phyloP scores from a whole-genome alignment of 2,329 filamentous ascomycete species.

The Lizonia empirigonia region DNA sequence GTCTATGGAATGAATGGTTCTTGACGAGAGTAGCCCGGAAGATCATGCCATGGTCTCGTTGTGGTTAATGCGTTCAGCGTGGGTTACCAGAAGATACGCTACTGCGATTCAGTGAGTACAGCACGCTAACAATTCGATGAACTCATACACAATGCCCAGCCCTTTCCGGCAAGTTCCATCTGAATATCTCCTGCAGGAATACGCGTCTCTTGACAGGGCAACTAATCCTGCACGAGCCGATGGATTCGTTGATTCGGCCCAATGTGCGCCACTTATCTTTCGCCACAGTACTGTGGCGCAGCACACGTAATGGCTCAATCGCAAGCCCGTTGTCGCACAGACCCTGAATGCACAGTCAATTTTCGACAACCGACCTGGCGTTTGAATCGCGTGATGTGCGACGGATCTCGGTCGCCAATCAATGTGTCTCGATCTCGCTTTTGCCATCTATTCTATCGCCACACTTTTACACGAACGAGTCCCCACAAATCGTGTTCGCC shows the following conservation, averaged over 20 bases:
- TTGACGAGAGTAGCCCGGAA: slow-evolving; percentile 1
- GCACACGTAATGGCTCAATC: neutral
- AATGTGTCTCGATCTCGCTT: slow-evolving; percentile 21
- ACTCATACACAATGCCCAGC: slow-evolving; percentile 18
- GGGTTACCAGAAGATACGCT: slow-evolving; percentile 2
- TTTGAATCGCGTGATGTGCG: slow-evolving; percentile 20
- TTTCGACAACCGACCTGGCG: slow-evolving; percentile 23
- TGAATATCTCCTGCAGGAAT: slow-evolving; percentile 20
- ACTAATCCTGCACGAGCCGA: slow-evolving; percentile 6
- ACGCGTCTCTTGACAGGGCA: slow-evolving; percentile 26
- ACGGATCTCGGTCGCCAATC: slow-evolving; percentile 27
- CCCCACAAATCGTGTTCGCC: slow-evolving; percentile 26
- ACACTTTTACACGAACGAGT: slow-evolving; percentile 36
- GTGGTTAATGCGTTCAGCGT: slow-evolving; percentile 10
- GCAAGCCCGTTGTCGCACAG: slow-evolving; percentile 18
- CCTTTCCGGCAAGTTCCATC: slow-evolving; percentile 7
- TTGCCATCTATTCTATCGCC: slow-evolving; percentile 29
- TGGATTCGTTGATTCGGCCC: slow-evolving; percentile 1
- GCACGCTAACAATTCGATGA: slow-evolving; percentile 3
- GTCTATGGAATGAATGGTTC: slow-evolving; percentile 1
- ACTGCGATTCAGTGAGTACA: slow-evolving; percentile 6
- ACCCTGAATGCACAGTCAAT: slow-evolving; percentile 20
- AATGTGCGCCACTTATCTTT: neutral
- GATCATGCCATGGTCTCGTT: slow-evolving; percentile 1
- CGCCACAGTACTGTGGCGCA: slow-evolving; percentile 9